Evolutionary conservation across 2,329 filamentous ascomycete genomes (phyloP), one percentile per base, ranked within the genome.

Genomic region (Aspergillus felis): DNA sequence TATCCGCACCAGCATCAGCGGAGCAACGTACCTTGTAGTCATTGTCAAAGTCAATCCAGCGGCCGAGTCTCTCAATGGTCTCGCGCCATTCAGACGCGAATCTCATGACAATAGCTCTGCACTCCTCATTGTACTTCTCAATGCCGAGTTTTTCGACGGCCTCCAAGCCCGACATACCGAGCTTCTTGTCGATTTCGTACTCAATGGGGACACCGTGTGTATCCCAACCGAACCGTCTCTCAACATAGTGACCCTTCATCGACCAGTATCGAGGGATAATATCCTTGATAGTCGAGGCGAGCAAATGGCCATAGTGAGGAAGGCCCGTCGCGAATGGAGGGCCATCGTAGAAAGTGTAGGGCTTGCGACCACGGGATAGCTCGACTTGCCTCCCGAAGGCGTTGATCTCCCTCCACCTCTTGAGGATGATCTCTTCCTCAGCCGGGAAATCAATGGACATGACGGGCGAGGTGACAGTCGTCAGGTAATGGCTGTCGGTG

Each of bases 31-130:
- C 87, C 85, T 96, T 96, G 81, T 96, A 97, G 74, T 97, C 91
- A 67, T 96, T 94, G 76, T 97, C 93, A 67, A 97, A 97, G 76
- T 97, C 93, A 68, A 97, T 94, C 93, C 93, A 97, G 57, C 93
- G 88, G 56, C 93, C 93, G 44, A 97, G 78, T 60, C 93, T 83
- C 70, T 96, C 91, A 67, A 97, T 89, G 27, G 91, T 96, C 61
- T 86, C 79, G 68, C 91, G 85, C 93, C 93, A 97, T 74, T 97
- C 93, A 17, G 82, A 76, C 10, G 91, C 86, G 72, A 89, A 97
- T 68, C 90, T 85, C 91, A 97, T 96, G 65, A 97, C 93, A 73
- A 97, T 96, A 61, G 91, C 87, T 60, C 89, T 85, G 75, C 93
- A 97, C 78, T 96, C 90, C 61, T 85, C 87, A 73, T 97, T 97